These are phyloP conservation scores for Pichia membranifaciens DNA, from an alignment of 805 yeast species.

Conservation along the genomic window DNA sequence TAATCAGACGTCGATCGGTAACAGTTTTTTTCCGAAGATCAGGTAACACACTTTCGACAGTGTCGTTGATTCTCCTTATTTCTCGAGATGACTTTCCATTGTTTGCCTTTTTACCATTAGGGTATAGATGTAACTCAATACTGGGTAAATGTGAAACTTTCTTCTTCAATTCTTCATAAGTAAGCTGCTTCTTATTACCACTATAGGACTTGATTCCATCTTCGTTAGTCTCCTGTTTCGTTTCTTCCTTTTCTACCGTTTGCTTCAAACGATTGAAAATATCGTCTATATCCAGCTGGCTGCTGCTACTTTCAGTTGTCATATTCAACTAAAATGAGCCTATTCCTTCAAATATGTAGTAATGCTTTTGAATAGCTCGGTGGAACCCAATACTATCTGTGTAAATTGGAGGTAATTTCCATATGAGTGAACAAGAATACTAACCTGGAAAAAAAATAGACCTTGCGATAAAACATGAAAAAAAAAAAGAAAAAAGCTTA, in stretches of 20 bases:
- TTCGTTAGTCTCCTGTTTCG: constrained; percentile 25
- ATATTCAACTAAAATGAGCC: too few relatives aligned
- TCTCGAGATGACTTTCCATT: constrained; percentile 14
- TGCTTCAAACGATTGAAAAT: constrained; percentile 25
- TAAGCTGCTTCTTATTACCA: constrained; percentile 12
- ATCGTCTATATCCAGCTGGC: constrained; percentile 24
- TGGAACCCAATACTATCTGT: too few relatives aligned
- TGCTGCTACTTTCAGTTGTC: too few relatives aligned
- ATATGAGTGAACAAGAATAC: too few relatives aligned
- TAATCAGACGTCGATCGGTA: constrained; percentile 14
- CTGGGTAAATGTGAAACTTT: constrained; percentile 31
- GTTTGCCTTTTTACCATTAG: constrained; percentile 5
- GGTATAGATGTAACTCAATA: constrained; percentile 30
- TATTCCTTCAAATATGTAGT: too few relatives aligned
- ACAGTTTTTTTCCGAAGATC: constrained; percentile 16
- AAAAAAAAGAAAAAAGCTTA: too few relatives aligned
- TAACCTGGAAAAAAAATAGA: too few relatives aligned
- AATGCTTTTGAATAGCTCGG: too few relatives aligned
- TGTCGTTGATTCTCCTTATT: constrained; percentile 40
- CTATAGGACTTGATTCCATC: neutral
- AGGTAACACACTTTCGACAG: constrained; percentile 30
- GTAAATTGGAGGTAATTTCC: too few relatives aligned
- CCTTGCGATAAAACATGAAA: too few relatives aligned
- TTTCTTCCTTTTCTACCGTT: neutral
- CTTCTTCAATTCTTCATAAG: constrained; percentile 25